A percentile compares a stretch with the other conserved stretches of the same genome.
Conservation (phyloP, 768 basidiomycete genomes). For the Mycena polygramma region DNA sequence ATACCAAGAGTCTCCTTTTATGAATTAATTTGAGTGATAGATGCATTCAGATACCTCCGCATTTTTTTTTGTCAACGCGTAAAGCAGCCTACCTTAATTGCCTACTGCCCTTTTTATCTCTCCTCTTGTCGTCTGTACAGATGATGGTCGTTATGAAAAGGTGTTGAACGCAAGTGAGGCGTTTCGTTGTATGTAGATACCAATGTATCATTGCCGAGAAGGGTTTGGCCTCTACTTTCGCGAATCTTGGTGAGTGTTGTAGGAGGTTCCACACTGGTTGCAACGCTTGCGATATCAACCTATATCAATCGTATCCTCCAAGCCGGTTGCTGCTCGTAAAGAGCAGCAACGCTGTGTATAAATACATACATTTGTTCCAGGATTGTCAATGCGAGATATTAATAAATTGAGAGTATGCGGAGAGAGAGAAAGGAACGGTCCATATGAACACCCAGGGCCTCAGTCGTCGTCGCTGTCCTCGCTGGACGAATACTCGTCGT, state of each 20-base stretch:
- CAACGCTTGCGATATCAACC: too few relatives aligned
- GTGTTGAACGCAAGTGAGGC: too few relatives aligned
- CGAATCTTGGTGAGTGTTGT: too few relatives aligned
- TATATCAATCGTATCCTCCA: neutral
- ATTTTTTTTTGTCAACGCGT: conserved; percentile 21
- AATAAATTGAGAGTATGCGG: conserved; percentile 10
- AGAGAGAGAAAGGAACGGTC: neutral
- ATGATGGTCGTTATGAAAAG: too few relatives aligned
- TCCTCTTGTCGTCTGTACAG: neutral
- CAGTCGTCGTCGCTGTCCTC: conserved; percentile 69
- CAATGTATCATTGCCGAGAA: too few relatives aligned
- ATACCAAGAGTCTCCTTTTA: conserved; percentile 28
- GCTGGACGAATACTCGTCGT: conserved; percentile 63
- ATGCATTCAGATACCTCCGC: conserved; percentile 38
- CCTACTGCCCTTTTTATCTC: conserved; percentile 14
- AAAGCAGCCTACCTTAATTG: conserved; percentile 28
- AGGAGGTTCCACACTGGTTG: too few relatives aligned
- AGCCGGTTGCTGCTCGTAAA: neutral
- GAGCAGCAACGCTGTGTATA: conserved; percentile 8
- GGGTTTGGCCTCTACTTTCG: too few relatives aligned
- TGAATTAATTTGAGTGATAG: conserved; percentile 38
- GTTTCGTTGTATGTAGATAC: too few relatives aligned
- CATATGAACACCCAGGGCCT: neutral
- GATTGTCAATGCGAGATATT: conserved; percentile 16
- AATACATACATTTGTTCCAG: conserved; percentile 1